Base-by-base conservation (phyloP, 2,329 filamentous ascomycete genomes). In the Juglanconis sp. region DNA sequence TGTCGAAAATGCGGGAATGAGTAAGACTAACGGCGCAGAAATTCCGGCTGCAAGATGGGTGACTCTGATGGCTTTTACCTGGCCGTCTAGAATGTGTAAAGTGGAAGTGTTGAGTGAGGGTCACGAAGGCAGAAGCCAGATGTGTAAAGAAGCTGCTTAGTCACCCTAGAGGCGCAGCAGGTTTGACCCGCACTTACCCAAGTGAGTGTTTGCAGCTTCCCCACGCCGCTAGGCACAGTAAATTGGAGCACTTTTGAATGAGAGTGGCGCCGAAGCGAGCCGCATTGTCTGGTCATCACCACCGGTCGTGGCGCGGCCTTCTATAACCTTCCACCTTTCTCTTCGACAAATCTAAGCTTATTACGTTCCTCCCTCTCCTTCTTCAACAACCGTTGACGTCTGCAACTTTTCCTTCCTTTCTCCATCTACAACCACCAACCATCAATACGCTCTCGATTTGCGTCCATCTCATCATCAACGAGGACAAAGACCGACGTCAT, bases 311-410 rank as follows among this genome's bases (percentile, higher is more conserved):
- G 24, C 11, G 31, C 10, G 3, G 10, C n/a, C 47, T 62, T 62
- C 56, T 59, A 59, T 56, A 52, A 62, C 60, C 56, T 62, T 59
- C 60, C 53, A 55, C 59, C 55, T 59, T 51, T 52, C 60, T 53
- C 47, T 56, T 40, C 32, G 24, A 35, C 38, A 6, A 42, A 31
- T 46, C 35, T 50, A 40, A 53, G 24, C 56, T 57, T 38, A 46
- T 47, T 51, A 13, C 31, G 17, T 9, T 50, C 9, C 31, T 13
- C 24, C 32, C 32, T 5, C 31, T 35, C 8, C 7, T 40, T 48
- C 34, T 24, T n/a, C 36, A 17, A 47, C 44, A 47, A 30, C 17
- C 17, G 15, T 47, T 47, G 44, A 47, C 44, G 44, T 47, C 44
- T 47, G 17, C 44, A 17, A 47, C 32, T 38, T 40, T 24, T 17